A percentile compares a stretch with the other conserved stretches of the same genome.
Conservation (phyloP, 208 protist genomes). For the Trichomonas gallinae region DNA sequence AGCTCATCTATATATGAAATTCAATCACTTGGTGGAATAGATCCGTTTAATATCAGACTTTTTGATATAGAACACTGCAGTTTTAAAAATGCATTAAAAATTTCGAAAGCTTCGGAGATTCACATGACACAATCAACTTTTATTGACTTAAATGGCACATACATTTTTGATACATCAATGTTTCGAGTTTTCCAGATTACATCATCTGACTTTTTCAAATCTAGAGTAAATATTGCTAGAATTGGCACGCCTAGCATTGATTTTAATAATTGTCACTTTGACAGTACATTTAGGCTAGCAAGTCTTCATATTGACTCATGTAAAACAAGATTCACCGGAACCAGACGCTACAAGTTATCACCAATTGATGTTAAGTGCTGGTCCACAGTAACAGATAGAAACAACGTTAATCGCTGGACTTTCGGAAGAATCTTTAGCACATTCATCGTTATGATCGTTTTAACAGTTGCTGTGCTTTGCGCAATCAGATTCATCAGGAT, state of each 20-base stretch:
- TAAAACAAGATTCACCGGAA: background rate
- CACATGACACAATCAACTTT: background rate
- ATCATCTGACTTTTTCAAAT: background rate
- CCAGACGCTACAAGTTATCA: background rate
- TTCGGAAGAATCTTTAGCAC: background rate
- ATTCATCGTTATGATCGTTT: background rate
- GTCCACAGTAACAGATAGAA: background rate
- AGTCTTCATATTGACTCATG: background rate
- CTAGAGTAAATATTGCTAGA: background rate
- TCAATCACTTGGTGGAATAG: no score
- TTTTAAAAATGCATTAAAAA: background rate
- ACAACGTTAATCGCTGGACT: background rate
- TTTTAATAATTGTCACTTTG: background rate
- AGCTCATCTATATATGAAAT: no score
- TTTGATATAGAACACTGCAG: no score
- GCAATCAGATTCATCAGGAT: background rate
- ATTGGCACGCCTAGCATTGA: background rate
- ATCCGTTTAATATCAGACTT: no score
- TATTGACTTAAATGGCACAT: background rate
- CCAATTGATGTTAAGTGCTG: background rate
- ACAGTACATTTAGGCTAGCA: background rate
- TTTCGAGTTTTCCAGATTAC: background rate
- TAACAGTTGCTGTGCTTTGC: background rate
- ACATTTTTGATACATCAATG: background rate
- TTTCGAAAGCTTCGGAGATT: background rate